Evolutionary conservation across 352 stramenopile genomes (phyloP).

Genomic region (Phytopythium litorale): DNA sequence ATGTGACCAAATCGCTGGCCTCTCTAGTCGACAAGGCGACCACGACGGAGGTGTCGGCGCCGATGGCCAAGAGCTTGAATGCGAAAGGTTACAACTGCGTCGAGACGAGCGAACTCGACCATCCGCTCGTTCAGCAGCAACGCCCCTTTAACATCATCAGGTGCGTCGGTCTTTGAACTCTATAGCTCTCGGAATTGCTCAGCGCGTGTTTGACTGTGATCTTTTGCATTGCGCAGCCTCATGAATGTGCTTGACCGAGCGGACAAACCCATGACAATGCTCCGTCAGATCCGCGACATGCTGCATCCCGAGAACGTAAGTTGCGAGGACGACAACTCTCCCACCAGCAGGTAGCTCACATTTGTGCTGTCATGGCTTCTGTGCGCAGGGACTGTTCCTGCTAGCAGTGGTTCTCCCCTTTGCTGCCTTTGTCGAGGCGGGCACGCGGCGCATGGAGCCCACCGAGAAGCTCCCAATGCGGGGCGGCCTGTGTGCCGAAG

Average conservation of each 20-base stretch:
- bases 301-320: slow-evolving; percentile 60
- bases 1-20: slow-evolving; percentile 77
- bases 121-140: slow-evolving; percentile 57
- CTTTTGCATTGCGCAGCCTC: slow-evolving; percentile 34
- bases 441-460: slow-evolving; percentile 56
- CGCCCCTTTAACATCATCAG: slow-evolving; percentile 83
- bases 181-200: slow-evolving; percentile 14
- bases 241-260: slow-evolving; percentile 82
- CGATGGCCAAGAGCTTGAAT: slow-evolving; percentile 79
- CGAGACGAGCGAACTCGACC: slow-evolving; percentile 62
- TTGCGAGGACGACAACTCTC: background rate
- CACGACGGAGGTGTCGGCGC: slow-evolving; percentile 70
- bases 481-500: slow-evolving; percentile 54
- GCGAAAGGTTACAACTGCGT: slow-evolving; percentile 74
- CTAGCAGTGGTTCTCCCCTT: slow-evolving; percentile 80
- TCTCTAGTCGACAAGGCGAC: slow-evolving; percentile 66
- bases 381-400: slow-evolving; percentile 56
- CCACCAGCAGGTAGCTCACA: background rate
- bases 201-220: slow-evolving; percentile 56
- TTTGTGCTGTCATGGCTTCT: background rate
- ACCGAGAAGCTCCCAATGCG: slow-evolving; percentile 66
- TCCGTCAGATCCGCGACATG: slow-evolving; percentile 69
- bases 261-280: slow-evolving; percentile 77
- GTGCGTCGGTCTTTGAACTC: slow-evolving; percentile 14
- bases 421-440: slow-evolving; percentile 75